Conservation (phyloP, 805 yeast genomes). For the Candida incommunis region DNA sequence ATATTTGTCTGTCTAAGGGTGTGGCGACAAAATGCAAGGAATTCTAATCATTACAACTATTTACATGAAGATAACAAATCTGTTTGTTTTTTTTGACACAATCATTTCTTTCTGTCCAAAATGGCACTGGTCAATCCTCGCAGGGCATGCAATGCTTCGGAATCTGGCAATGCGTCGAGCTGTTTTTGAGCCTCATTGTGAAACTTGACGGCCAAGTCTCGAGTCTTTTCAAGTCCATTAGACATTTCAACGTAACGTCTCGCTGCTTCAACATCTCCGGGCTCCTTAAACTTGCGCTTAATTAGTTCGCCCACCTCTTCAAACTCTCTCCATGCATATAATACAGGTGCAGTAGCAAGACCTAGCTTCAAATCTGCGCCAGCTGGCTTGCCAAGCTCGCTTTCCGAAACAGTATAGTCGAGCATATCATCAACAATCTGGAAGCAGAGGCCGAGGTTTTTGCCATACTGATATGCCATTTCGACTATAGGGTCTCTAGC, state of each 20-base stretch:
- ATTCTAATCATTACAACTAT: no score
- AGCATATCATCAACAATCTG: conserved; percentile 93
- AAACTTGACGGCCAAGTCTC: conserved; percentile 62
- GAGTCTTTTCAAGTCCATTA: conserved; percentile 65
- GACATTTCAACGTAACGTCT: conserved; percentile 55
- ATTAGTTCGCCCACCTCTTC: conserved; percentile 78
- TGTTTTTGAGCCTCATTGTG: conserved; percentile 62
- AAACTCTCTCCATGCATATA: conserved; percentile 83
- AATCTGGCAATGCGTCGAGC: conserved; percentile 59
- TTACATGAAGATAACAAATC: neutral
- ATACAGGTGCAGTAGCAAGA: conserved; percentile 90
- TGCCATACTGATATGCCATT: conserved; percentile 78
- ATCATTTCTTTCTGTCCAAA: conserved; percentile 61
- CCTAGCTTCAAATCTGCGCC: conserved; percentile 92
- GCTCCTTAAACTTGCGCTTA: conserved; percentile 61
- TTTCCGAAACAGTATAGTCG: conserved; percentile 82
- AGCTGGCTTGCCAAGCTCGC: conserved; percentile 83
- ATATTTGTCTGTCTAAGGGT: no score
- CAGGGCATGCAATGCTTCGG: conserved; percentile 79
- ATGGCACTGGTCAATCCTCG: conserved; percentile 74
- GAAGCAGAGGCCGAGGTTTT: conserved; percentile 88
- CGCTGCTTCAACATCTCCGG: conserved; percentile 80
- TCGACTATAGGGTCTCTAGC: conserved; percentile 65
- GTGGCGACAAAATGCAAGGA: no score
- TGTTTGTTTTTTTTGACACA: neutral